Percentiles rank a stretch among this genome's conserved stretches.
These are phyloP conservation scores for Plectosphaerella plurivora DNA, from an alignment of 2,329 filamentous ascomycete species.

Conservation along the genomic window DNA sequence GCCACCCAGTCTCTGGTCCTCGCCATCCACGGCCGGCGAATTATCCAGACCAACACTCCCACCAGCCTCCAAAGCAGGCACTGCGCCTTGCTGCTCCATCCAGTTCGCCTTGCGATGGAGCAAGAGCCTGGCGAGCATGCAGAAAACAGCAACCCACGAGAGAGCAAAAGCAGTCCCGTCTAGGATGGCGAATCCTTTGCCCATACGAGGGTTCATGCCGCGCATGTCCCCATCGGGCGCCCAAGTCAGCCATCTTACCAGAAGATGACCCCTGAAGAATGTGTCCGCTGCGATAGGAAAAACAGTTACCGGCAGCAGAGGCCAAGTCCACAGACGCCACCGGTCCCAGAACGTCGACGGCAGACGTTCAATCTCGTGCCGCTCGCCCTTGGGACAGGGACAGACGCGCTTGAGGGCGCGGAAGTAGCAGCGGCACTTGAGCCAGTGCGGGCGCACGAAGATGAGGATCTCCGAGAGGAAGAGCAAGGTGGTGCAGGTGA, in stretches of 20 bases:
- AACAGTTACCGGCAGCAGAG: neutral
- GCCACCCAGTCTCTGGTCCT: neutral
- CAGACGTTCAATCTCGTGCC: conserved; percentile 9
- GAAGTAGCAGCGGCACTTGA: conserved; percentile 10
- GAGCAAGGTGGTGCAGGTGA: neutral
- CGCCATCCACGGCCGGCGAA: neutral
- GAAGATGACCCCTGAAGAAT: conserved; percentile 1
- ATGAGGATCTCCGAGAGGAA: conserved; percentile 2
- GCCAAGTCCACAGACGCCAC: conserved; percentile 8
- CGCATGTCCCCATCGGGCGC: neutral
- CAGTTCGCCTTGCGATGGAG: conserved; percentile 1
- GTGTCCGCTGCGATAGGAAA: neutral
- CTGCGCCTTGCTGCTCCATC: conserved; percentile 8
- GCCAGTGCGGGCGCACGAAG: conserved; percentile 4
- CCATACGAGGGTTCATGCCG: conserved; percentile 2
- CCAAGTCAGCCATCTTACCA: conserved; percentile 1
- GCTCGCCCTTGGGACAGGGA: conserved; percentile 10
- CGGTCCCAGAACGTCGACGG: conserved; percentile 9
- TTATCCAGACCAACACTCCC: neutral
- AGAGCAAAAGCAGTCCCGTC: neutral
- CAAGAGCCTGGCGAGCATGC: conserved; percentile 1
- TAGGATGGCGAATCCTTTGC: neutral
- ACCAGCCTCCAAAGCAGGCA: neutral
- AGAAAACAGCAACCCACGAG: neutral
- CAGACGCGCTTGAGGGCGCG: conserved; percentile 6